A percentile compares a stretch with the other conserved stretches of the same genome.
phyloP scores from a whole-genome alignment of 805 yeast species.

The Brettanomyces custersianus region DNA sequence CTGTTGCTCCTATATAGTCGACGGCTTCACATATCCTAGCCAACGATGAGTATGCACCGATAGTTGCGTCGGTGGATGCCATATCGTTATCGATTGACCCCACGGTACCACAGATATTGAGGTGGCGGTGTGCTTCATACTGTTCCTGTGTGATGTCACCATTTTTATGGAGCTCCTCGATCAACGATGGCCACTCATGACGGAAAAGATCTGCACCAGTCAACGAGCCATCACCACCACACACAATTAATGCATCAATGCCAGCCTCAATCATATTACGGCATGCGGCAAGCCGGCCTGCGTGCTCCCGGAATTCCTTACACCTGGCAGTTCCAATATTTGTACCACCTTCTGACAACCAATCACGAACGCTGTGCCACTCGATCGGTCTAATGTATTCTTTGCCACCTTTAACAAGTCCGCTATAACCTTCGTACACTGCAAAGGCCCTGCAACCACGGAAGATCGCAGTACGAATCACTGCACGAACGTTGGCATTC shows the following conservation, averaged over 20 bases:
- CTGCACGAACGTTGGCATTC: slow-evolving; percentile 71
- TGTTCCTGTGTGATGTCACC: slow-evolving; percentile 51
- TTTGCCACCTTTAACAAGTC: slow-evolving; percentile 57
- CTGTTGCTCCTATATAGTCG: slow-evolving; percentile 96
- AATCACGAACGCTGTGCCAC: slow-evolving; percentile 96
- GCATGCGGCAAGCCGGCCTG: slow-evolving; percentile 79
- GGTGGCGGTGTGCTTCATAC: slow-evolving; percentile 52
- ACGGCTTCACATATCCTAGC: slow-evolving; percentile 90
- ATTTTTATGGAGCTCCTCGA: slow-evolving; percentile 56
- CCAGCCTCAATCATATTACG: slow-evolving; percentile 78
- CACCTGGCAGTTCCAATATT: slow-evolving; percentile 94
- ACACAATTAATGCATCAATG: slow-evolving; percentile 88
- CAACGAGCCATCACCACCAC: slow-evolving; percentile 98
- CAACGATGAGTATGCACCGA: slow-evolving; percentile 91
- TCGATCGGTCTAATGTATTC: slow-evolving; percentile 49
- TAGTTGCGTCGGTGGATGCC: slow-evolving; percentile 94
- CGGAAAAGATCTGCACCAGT: slow-evolving; percentile 97
- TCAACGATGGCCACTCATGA: slow-evolving; percentile 86
- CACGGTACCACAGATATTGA: slow-evolving; percentile 88
- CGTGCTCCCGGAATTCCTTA: slow-evolving; percentile 72
- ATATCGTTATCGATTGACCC: slow-evolving; percentile 98
- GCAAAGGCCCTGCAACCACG: slow-evolving; percentile 60
- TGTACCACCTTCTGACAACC: slow-evolving; percentile 89
- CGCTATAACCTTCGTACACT: slow-evolving; percentile 67
- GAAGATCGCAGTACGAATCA: slow-evolving; percentile 58